Base-by-base conservation (phyloP, 1,284 basidiomycete species). In the Ceratobasidium sp. region DNA sequence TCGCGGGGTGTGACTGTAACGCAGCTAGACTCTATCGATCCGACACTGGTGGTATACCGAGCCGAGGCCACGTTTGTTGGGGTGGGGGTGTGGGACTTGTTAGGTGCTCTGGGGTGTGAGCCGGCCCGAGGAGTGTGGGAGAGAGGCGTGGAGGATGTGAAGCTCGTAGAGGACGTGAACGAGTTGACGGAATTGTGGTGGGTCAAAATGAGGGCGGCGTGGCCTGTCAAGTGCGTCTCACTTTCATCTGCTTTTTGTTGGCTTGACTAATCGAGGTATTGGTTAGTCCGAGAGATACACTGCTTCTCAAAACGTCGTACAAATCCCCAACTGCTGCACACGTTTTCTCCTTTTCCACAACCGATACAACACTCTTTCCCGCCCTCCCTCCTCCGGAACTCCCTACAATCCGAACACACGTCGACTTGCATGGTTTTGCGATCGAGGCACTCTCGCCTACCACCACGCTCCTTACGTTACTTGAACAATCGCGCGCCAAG, bases 21-120 rank as follows among this genome's bases (percentile, higher is more conserved):
- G 3, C 97, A 99, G 82, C 90, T 99, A 17, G 95, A 99, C 83
- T 98, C 96, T 0, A 99, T 99, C 78, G 98, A 99, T 84, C 96
- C 96, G 34, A 99, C 97, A 0, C 86, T 99, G 46, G 95, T 98
- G 2, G 97, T 99, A 1, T 99, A 96, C 83, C 91, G 96, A 17
- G 97, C 97, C 0, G 97, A 99, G 83, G 97, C 97, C 0, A 97
- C 97, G 0, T 99, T 99, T 83, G 97, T 99, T 44, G 98, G 97
- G 25, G 91, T 99, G 1, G 91, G 95, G 17, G 87, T 99, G 0
- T 99, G 97, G 97, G 98, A 99, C 83, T 86, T 99, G n/a, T 98
- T 94, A 81, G 91, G 92, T 29, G 91, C 94, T 0, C 91, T 99
- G 65, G 90, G 91, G 37, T 94, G 92, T 19, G 94, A 95, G 0